A percentile compares a stretch with the other conserved stretches of the same genome.
phyloP scores from a whole-genome alignment of 2,329 filamentous ascomycete species.

The Cadophora gregata region DNA sequence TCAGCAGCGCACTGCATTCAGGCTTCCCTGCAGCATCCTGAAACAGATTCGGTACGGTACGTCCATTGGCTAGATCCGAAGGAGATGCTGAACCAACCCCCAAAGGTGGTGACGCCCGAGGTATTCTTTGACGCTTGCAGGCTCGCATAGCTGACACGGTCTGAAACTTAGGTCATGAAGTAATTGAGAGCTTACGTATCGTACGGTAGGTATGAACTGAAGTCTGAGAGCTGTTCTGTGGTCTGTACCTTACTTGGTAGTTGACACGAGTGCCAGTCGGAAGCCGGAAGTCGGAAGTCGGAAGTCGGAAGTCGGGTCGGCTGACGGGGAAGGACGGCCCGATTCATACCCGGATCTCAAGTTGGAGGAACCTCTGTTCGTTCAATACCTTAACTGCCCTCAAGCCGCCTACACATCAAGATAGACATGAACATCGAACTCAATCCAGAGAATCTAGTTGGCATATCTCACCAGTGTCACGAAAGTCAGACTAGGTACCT shows the following conservation, averaged over 20 bases:
- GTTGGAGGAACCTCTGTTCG: no score
- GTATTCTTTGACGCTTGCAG: background rate
- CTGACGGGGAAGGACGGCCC: no score
- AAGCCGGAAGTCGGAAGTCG: no score
- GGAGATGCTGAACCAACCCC: background rate
- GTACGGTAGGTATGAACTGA: background rate
- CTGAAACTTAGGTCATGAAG: background rate
- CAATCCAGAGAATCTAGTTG: no score
- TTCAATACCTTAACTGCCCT: no score
- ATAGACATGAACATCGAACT: background rate
- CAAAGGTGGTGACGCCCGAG: background rate
- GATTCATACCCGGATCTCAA: no score
- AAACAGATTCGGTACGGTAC: constrained; percentile 1
- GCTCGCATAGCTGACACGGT: background rate
- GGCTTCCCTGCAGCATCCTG: background rate
- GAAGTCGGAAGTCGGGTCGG: no score
- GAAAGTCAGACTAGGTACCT: background rate
- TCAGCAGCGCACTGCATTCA: background rate
- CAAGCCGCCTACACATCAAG: no score
- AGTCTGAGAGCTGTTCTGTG: background rate
- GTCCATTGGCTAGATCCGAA: background rate
- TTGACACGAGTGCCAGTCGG: no score
- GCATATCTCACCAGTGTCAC: background rate
- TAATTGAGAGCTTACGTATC: background rate
- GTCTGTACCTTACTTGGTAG: no score